Evolutionary conservation across 768 basidiomycete species (phyloP).

Genomic region (Steccherinum ochraceum): DNA sequence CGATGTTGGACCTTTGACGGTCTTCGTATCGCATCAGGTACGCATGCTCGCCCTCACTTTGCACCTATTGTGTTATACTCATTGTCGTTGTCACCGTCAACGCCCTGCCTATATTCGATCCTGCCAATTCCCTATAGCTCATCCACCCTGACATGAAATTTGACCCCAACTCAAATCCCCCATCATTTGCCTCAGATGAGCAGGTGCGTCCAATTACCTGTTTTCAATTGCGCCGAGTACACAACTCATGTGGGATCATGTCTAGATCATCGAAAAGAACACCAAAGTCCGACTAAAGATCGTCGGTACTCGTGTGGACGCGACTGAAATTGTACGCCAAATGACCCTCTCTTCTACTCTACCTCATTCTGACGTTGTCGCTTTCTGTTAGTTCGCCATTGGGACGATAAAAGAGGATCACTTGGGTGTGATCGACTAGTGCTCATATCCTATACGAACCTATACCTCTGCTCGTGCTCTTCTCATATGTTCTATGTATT

Average conservation of each 20-base stretch:
- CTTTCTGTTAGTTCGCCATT: conserved; percentile 73
- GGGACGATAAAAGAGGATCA: conserved; percentile 99
- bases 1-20: conserved; percentile 88
- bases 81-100: too few relatives aligned
- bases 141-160: conserved; percentile 93
- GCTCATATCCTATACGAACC: background rate
- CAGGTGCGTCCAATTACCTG: conserved; percentile 45
- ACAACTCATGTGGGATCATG: background rate
- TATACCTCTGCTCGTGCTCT: background rate
- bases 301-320: conserved; percentile 96
- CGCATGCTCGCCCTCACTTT: conserved; percentile 19
- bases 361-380: background rate
- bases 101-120: background rate
- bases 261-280: conserved; percentile 88
- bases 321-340: conserved; percentile 91
- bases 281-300: conserved; percentile 91
- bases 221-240: conserved; percentile 1
- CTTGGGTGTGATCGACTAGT: conserved; percentile 81
- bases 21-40: conserved; percentile 96
- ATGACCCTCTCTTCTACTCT: background rate
- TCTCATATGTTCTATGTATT: conserved; percentile 7
- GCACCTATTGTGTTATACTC: conserved; percentile 1
- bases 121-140: conserved; percentile 42
- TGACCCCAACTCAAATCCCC: conserved; percentile 96
- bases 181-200: conserved; percentile 88